phyloP scores from a whole-genome alignment of 2,329 filamentous ascomycete species.

The Cordyceps cateniannulata region DNA sequence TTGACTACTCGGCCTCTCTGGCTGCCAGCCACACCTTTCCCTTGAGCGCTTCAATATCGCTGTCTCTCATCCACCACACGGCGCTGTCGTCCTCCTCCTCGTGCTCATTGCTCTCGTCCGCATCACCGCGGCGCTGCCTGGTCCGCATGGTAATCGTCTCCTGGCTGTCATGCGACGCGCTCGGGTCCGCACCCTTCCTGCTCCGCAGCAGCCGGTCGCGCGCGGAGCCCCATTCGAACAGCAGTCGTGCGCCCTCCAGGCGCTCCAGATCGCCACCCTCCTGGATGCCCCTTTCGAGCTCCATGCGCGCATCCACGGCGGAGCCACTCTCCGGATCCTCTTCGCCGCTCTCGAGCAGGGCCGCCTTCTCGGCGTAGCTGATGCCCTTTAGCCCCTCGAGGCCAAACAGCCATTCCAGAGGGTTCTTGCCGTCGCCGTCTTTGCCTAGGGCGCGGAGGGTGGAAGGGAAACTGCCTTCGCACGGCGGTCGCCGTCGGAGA shows the following conservation, averaged over 20 bases:
- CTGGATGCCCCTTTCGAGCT: slow-evolving; percentile 48
- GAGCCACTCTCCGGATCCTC: slow-evolving; percentile 42
- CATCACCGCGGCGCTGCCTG: slow-evolving; percentile 16
- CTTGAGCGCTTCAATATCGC: slow-evolving; percentile 48
- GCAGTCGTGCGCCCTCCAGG: slow-evolving; percentile 42
- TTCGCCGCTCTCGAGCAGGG: slow-evolving; percentile 49
- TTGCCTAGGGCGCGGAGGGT: slow-evolving; percentile 66
- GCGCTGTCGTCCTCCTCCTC: slow-evolving; percentile 23
- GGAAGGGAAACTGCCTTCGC: slow-evolving; percentile 64
- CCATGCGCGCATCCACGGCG: slow-evolving; percentile 64
- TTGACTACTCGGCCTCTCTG: slow-evolving; percentile 27
- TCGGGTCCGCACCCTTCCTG: neutral
- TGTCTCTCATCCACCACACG: slow-evolving; percentile 50
- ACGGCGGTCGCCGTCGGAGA: slow-evolving; percentile 62
- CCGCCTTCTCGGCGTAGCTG: slow-evolving; percentile 60
- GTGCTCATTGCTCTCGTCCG: slow-evolving; percentile 19
- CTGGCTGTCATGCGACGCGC: slow-evolving; percentile 27
- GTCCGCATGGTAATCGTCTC: slow-evolving; percentile 22
- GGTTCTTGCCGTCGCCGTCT: slow-evolving; percentile 26
- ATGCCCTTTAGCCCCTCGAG: slow-evolving; percentile 48
- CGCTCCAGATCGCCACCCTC: slow-evolving; percentile 35
- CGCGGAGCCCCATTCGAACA: slow-evolving; percentile 52
- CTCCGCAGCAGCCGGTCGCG: slow-evolving; percentile 29
- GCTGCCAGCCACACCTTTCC: slow-evolving; percentile 48
- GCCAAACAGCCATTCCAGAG: slow-evolving; percentile 71